Base-by-base conservation (phyloP, 116 monocot species). In the Trichopus zeylanicus region DNA sequence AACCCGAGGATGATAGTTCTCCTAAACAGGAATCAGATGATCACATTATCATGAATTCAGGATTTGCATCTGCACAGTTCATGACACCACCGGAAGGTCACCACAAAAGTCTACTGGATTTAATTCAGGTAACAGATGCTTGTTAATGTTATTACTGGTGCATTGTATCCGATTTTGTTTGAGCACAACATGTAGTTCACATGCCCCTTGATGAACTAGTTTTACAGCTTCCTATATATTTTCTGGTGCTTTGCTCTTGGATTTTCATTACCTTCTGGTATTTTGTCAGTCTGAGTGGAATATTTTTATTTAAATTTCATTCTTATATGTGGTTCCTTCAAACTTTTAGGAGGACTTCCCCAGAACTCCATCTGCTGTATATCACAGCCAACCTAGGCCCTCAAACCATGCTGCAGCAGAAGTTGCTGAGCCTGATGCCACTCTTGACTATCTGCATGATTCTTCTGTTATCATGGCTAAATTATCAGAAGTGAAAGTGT, bases 1-100 rank as follows among this genome's bases (percentile, higher is more conserved):
- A 91, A 74, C 56, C 71, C 47, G 84, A 97, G 69, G 81, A 97
- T 75, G 87, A 79, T 29, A 79, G 59, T 23, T 87, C 86, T 26
- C 71, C 86, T 51, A 47, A 61, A 33, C 24, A 59, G 46, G 74
- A 63, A 51, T 55, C 57, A 63, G 48, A 25, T 67, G 55, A 42
- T 28, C 38, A 9, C 46, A 28, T 27, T 52, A 64, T 35, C 26
- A 63, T 25, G 22, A 68, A 48, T 53, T 47, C 68, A 29, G 35
- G 67, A 18, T 68, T 59, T 59, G 26, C 54, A 18, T 46, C 78
- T 53, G 62, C 24, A 31, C 66, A 71, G 29, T 57, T 56, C 53
- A 46, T 35, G 29, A 68, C 79, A 72, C 42, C 74, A 39, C 31
- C 58, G 31, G 64, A 65, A 68, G 80, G 71, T 38, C 75, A 54